Base-by-base conservation (phyloP, 805 yeast genomes). In the Huiozyma naganishii region DNA sequence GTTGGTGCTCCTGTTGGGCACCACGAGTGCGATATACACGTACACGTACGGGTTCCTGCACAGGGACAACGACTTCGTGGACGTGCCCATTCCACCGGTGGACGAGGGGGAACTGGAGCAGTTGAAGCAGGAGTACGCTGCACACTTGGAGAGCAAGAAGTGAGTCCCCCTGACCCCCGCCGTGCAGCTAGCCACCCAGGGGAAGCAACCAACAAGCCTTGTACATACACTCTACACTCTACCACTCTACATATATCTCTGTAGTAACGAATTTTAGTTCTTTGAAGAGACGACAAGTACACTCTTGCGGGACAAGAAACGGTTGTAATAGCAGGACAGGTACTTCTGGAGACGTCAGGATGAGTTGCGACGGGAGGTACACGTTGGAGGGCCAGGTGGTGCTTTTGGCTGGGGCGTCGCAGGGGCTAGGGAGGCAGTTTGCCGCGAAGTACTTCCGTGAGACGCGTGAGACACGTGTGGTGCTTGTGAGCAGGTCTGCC, bases 41-140 rank as follows among this genome's bases (percentile, higher is more conserved):
- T 69, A 78, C 65, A 81, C 95, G 0, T 80, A 77, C 72, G 67
- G 74, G 51, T 73, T 76, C 56, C 68, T 84, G 53, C 77, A 76
- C 51, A 71, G 71, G 56, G 96, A 88, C 58, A 62, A 59, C 41
- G 95, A 90, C 50, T 87, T 90, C 61, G 77, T 73, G 39, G 96
- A 89, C 60, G 86, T 90, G 52, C 97, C 97, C 36, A 79, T 90
- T 52, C 98, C 98, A 40, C 97, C 97, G 13, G 72, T 90, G 46
- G 73, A 81, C 35, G 92, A 83, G 48, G 79, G 73, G 43, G 92
- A 87, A 59, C 70, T 90, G 57, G 76, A 74, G 41, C 71, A 76
- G 61, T 73, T 89, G 67, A 79, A 75, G 63, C 70, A 73, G 57
- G 95, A 86, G 60, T 84, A 82, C 57, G 83, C 23, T 17, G 23